A percentile compares a stretch with the other conserved stretches of the same genome.
Conservation (phyloP, 2,329 filamentous ascomycete species). For the Neopestalotiopsis clavispora region DNA sequence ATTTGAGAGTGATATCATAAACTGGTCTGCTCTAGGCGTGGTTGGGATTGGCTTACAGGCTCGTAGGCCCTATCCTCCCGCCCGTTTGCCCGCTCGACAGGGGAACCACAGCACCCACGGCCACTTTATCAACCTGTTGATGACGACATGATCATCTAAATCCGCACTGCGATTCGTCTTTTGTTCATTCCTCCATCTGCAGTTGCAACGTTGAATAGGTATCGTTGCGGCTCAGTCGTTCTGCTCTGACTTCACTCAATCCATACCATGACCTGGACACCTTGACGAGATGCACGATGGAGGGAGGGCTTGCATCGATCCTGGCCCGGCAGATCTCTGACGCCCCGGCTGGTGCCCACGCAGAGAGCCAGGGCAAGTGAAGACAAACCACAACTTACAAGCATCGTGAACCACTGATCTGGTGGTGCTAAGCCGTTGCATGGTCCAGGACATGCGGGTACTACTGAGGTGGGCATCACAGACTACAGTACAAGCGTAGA, state of each 20-base stretch:
- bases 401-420: slow-evolving; percentile 16
- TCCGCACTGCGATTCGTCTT: too few species aligned
- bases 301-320: slow-evolving; percentile 17
- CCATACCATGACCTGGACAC: neutral
- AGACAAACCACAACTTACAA: neutral
- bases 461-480: neutral
- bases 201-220: neutral
- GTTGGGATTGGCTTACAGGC: neutral
- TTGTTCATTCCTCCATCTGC: too few species aligned
- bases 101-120: neutral
- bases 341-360: slow-evolving; percentile 12
- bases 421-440: neutral
- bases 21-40: neutral
- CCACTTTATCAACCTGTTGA: neutral
- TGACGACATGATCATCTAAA: neutral
- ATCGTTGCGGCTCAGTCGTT: neutral
- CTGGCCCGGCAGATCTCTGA: slow-evolving; percentile 18
- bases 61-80: slow-evolving; percentile 3
- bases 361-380: neutral
- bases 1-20: neutral
- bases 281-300: slow-evolving; percentile 6
- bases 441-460: slow-evolving; percentile 5
- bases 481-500: neutral
- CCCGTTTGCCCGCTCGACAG: neutral
- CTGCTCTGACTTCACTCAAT: neutral